These are phyloP conservation scores for Coemansia reversa DNA, from an alignment of 192 early-diverging fungal species.

Conservation along the genomic window DNA sequence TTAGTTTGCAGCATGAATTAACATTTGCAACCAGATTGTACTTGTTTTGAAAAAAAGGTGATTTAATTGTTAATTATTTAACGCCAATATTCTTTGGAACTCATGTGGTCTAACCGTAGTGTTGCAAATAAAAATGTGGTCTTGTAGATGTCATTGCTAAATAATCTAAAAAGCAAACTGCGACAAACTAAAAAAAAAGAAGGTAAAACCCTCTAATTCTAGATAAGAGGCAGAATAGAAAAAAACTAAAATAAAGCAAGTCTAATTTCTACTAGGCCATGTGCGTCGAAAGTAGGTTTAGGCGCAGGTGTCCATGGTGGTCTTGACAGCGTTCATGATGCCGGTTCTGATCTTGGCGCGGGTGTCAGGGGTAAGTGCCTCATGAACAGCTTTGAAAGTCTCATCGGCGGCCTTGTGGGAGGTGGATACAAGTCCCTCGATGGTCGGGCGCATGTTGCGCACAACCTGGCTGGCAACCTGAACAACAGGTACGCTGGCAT, in stretches of 20 bases:
- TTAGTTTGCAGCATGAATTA: not conserved
- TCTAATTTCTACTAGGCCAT: not conserved
- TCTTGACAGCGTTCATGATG: constrained; percentile 57
- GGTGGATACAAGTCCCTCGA: constrained; percentile 35
- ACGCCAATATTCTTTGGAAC: not conserved
- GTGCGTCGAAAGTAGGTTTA: constrained; percentile 4
- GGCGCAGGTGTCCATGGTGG: constrained; percentile 54
- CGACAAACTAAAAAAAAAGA: not conserved
- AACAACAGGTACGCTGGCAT: constrained; percentile 46
- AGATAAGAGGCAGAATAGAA: not conserved
- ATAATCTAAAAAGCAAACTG: constrained; percentile 6
- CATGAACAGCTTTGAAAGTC: constrained; percentile 43
- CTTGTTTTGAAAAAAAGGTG: not conserved
- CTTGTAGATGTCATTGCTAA: constrained; percentile 5
- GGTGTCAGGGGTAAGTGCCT: constrained; percentile 52
- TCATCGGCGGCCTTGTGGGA: constrained; percentile 45
- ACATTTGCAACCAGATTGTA: not conserved
- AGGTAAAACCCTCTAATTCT: not conserved
- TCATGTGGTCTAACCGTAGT: not conserved
- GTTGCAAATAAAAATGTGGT: not conserved
- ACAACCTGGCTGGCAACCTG: constrained; percentile 53
- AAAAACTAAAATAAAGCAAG: not conserved
- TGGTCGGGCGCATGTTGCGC: constrained; percentile 52
- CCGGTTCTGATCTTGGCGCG: constrained; percentile 56
- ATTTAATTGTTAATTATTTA: not conserved